Evolutionary conservation across 306 rosid genomes (phyloP).

Genomic region (Acacia melanoxylon): DNA sequence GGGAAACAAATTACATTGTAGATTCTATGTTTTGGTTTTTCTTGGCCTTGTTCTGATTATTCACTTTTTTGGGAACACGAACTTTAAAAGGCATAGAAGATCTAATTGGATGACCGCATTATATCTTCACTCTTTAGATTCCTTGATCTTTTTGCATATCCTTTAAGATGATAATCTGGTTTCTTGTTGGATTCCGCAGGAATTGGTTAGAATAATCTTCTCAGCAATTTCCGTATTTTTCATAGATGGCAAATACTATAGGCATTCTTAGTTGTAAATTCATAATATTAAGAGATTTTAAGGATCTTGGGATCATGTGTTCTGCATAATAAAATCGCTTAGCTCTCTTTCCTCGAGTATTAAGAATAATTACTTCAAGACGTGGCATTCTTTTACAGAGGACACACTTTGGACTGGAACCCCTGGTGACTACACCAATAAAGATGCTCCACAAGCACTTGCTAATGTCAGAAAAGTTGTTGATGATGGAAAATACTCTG

Average conservation of each 20-base stretch:
- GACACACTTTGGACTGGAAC: conserved; percentile 94
- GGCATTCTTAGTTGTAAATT: conserved; percentile 10
- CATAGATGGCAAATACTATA: background rate
- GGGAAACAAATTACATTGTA: background rate
- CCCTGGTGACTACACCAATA: conserved; percentile 75
- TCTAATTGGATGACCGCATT: background rate
- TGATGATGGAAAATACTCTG: conserved; percentile 61
- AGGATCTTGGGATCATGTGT: conserved; percentile 4
- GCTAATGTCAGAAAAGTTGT: conserved; percentile 78
- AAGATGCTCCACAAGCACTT: conserved; percentile 68
- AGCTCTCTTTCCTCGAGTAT: conserved; percentile 10
- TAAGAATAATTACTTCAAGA: conserved; percentile 10
- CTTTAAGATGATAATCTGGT: background rate
- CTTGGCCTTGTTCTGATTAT: background rate
- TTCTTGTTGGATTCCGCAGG: conserved; percentile 19
- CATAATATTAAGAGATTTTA: conserved; percentile 6
- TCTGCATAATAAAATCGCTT: background rate
- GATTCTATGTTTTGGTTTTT: conserved; percentile 15
- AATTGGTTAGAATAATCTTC: background rate
- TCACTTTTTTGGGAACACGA: background rate
- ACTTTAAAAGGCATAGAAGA: background rate
- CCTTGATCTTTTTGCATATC: conserved; percentile 4
- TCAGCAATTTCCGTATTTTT: conserved; percentile 6
- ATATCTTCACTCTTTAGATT: background rate
- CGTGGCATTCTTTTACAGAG: conserved; percentile 47